These are phyloP conservation scores for Fusarium setosum DNA, from an alignment of 2,329 filamentous ascomycete genomes.

Conservation along the genomic window DNA sequence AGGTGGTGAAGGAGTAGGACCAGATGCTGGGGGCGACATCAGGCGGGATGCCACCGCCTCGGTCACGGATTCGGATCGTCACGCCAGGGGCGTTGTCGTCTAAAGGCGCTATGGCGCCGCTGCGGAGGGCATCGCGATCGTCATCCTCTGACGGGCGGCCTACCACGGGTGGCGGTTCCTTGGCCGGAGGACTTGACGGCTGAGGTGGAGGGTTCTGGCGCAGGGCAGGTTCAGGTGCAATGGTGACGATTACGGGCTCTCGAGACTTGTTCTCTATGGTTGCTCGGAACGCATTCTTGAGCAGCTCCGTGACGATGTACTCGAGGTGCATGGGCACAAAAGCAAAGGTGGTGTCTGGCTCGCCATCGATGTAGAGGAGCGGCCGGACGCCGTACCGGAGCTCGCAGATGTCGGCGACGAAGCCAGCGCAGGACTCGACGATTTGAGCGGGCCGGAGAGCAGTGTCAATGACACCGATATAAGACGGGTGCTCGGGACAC, in stretches of 20 bases:
- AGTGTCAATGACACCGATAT: slow-evolving; percentile 96
- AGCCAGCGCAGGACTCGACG: slow-evolving; percentile 85
- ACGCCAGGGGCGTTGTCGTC: slow-evolving; percentile 82
- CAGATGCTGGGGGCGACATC: slow-evolving; percentile 89
- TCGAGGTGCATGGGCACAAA: slow-evolving; percentile 96
- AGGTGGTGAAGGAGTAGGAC: slow-evolving; percentile 98
- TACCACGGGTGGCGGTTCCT: slow-evolving; percentile 1
- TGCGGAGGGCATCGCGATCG: slow-evolving; percentile 54
- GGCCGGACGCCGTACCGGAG: slow-evolving; percentile 93
- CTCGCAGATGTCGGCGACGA: slow-evolving; percentile 96
- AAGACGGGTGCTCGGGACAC: slow-evolving; percentile 68
- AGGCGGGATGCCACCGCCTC: slow-evolving; percentile 91
- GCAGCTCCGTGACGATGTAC: slow-evolving; percentile 95
- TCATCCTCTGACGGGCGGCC: slow-evolving; percentile 37
- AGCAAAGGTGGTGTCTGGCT: slow-evolving; percentile 88
- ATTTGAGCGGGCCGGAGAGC: slow-evolving; percentile 83
- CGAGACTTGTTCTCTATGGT: slow-evolving; percentile 86
- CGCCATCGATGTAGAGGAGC: slow-evolving; percentile 82
- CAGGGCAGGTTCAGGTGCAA: slow-evolving; percentile 75
- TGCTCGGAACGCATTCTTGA: slow-evolving; percentile 97
- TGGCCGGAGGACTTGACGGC: slow-evolving; percentile 43
- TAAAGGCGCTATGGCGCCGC: slow-evolving; percentile 65
- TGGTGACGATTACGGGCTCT: slow-evolving; percentile 91
- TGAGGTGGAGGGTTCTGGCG: slow-evolving; percentile 39
- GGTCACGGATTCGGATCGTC: slow-evolving; percentile 93